Base-by-base conservation (phyloP, 177 flowering plant species). In the Vitis hybrid region DNA sequence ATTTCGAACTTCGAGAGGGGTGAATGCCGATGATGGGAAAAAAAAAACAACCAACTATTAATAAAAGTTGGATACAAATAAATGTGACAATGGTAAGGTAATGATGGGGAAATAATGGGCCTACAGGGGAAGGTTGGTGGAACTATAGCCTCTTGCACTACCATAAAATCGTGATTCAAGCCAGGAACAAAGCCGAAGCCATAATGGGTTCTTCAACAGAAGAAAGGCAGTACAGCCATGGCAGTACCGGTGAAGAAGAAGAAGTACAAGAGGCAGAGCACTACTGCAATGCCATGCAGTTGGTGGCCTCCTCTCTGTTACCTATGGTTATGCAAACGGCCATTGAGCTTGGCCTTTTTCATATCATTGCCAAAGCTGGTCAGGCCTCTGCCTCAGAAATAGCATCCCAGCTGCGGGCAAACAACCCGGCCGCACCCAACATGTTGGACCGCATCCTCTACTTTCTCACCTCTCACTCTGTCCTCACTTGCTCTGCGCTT, bases 291-390 rank as follows among this genome's bases (percentile, higher is more conserved):
- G 75, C 72, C 9, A 58, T 71, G 56, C 66, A 64, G 14, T 27
- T 75, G 4, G 71, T 30, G 64, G 9, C 14, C 18, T 64, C 65
- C 13, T 27, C 63, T n/a, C 80, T 67, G 56, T 50, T 82, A 30
- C 74, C 81, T 1, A 77, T 80, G 83, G 73, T 79, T 11, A 5
- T 78, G 67, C 41, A 77, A 24, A 50, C 79, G 11, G 81, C 83
- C n/a, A 13, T 77, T 3, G 76, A 78, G 70, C 81, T 82, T 14
- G 79, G 72, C n/a, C 14, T 82, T 55, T 76, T 82, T 15, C 78
- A 75, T 58, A 71, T 79, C 64, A 65, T 80, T 20, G 71, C 70
- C 9, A 71, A 69, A 63, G 74, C 69, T 5, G 81, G 78, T 51
- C 65, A 68, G 11, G 63, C 80, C 12, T 77, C 81, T 1, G 21